Conservation (phyloP, 2,329 filamentous ascomycete species). For the Cladophialophora psammophila region DNA sequence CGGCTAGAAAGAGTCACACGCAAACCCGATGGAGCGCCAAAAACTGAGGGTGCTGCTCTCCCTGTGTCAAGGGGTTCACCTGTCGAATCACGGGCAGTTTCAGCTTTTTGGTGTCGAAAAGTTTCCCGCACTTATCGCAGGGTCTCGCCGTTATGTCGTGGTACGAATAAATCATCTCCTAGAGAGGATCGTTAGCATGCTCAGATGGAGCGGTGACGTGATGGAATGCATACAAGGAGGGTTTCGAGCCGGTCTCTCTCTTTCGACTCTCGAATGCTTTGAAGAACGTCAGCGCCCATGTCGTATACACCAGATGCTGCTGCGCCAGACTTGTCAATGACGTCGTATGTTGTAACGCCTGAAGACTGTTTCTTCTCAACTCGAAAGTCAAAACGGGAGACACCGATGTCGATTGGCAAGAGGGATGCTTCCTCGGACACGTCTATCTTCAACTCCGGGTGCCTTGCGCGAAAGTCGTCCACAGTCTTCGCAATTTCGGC, state of each 20-base stretch:
- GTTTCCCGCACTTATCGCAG: slow-evolving; percentile 49
- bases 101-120: slow-evolving; percentile 48
- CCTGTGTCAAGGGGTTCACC: slow-evolving; percentile 34
- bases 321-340: slow-evolving; percentile 42
- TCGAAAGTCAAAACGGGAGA: slow-evolving; percentile 47
- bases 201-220: slow-evolving; percentile 18
- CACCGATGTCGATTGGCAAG: slow-evolving; percentile 32
- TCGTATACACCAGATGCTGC: slow-evolving; percentile 44
- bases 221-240: slow-evolving; percentile 45
- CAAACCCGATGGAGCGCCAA: slow-evolving; percentile 33
- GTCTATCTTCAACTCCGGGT: slow-evolving; percentile 31
- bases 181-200: slow-evolving; percentile 7
- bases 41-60: slow-evolving; percentile 30
- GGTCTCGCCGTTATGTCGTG: slow-evolving; percentile 49
- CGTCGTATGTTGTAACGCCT: slow-evolving; percentile 45
- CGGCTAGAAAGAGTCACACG: slow-evolving; percentile 3
- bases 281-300: slow-evolving; percentile 44
- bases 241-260: slow-evolving; percentile 48
- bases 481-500: slow-evolving; percentile 26
- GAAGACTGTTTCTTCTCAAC: slow-evolving; percentile 39
- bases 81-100: slow-evolving; percentile 51
- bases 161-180: slow-evolving; percentile 55
- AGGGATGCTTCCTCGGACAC: slow-evolving; percentile 21
- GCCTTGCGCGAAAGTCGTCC: slow-evolving; percentile 30
- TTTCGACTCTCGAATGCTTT: slow-evolving; percentile 44